Evolutionary conservation across 202 grass and related monocot species (phyloP), one percentile per base, ranked within the genome.

Genomic region (Panicum hallii): DNA sequence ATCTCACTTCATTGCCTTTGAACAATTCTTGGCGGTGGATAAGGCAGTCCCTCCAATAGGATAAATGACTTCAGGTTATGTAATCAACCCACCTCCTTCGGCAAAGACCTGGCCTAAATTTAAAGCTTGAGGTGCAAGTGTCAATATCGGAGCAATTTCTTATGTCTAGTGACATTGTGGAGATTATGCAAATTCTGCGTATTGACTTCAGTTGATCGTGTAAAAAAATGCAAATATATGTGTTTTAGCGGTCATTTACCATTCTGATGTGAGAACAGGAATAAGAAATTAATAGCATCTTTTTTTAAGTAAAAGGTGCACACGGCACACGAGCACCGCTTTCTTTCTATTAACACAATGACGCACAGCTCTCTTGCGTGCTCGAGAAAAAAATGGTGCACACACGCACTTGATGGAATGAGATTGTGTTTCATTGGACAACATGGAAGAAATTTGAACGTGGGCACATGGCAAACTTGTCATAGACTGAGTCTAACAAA

Each of bases 71-170:
- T 26, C 26, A 26, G 11, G 3, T 45, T 32, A 72, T 7, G 56
- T 72, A 44, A 54, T 50, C 34, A 72, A 58, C 72, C 46, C 57
- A 80, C 38, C 67, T 8, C 69, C 0, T 47, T 9, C 43, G 63
- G 28, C 42, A 84, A 84, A 16, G 49, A 65, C 57, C n/a, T 86
- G 57, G 57, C 23, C 45, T 12, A 45, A n/a, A n/a, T n/a, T n/a
- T n/a, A n/a, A 28, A 7, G 23, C 22, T 86, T 14, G 1, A 70
- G 50, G 65, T n/a, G 30, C 38, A 45, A 73, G 50, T 13, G 61
- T 75, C 60, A 87, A 74, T 15, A 36, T 0, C 36, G 47, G 60
- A 58, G 3, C 40, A 54, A 36, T 45, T 65, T 77, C 9, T 58
- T 74, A 30, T 73, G 2, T 2, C 19, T 19, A 38, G 11, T 48